Base-by-base conservation (phyloP, 1,284 basidiomycete species). In the Irpex sp. region DNA sequence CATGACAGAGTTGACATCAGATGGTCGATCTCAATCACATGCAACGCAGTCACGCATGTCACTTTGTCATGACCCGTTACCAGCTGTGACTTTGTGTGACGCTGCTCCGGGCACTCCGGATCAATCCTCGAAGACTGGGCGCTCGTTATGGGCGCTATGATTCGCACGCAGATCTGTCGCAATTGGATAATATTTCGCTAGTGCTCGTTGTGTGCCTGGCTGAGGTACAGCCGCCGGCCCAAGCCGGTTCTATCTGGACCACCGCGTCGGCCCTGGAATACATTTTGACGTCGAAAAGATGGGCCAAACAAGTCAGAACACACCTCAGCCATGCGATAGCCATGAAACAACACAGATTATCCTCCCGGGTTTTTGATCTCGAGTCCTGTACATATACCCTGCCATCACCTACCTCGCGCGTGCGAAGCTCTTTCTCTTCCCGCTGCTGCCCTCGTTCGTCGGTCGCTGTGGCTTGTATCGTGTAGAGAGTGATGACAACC, bases 21-120 rank as follows among this genome's bases (percentile, higher is more conserved):
- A 54, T 33, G 28, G 52, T 51, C 49, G 23, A 51, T 51, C 49
- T 51, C 49, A 54, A 54, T 54, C 52, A 54, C 52, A 54, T 54
- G 52, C 52, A 36, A n/a, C 52, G 12, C 49, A 12, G 49, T 18
- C 18, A 52, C 21, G 49, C 1, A 1, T 18, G 52, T 54, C 1
- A 54, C 33, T 1, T 4, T 35, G 52, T 28, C 21, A 54, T 21
- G n/a, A 10, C 48, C 10, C 18, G 18, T 14, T 45, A 16, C 42
- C 42, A 18, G 42, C 12, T 19, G 49, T 52, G 49, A 52, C 19
- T 16, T 10, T 0, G 6, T 19, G 16, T 16, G 12, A 52, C 14
- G 19, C 42, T 45, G 42, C 18, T 5, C 14, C 42, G 18, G 42
- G 14, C 18, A 45, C 18, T 33, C 28, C 28, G 28, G 28, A 33